Evolutionary conservation across 1,284 basidiomycete genomes (phyloP).

Genomic region (Tremellales sp.): DNA sequence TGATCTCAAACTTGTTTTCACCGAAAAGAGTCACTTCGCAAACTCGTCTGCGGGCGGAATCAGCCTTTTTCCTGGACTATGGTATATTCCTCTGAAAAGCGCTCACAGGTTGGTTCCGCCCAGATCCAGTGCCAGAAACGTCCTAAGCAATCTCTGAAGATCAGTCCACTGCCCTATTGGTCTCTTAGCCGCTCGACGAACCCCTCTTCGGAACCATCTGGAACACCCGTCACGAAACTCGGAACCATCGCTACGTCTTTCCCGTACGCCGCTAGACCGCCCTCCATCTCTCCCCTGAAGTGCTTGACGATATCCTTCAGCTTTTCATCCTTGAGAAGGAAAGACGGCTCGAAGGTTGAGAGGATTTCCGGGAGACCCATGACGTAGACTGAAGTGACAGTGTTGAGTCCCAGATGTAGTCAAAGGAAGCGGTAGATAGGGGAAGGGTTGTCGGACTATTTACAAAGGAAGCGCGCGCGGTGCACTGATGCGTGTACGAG

Average conservation of each 20-base stretch:
- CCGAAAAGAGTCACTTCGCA: conserved; percentile 90
- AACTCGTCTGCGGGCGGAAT: conserved; percentile 62
- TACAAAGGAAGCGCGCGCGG: no score
- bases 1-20: conserved; percentile 78
- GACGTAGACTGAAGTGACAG: not conserved
- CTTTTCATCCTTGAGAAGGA: conserved; percentile 60
- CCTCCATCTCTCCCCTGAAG: conserved; percentile 71
- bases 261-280: conserved; percentile 67
- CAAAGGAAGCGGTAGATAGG: no score
- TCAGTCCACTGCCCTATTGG: conserved; percentile 1
- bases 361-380: conserved; percentile 32
- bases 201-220: conserved; percentile 87
- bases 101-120: conserved; percentile 90
- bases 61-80: no score
- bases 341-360: conserved; percentile 58
- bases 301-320: conserved; percentile 68
- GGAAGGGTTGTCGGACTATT: no score
- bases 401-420: no score
- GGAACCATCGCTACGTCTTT: conserved; percentile 89
- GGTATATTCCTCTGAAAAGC: no score
- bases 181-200: conserved; percentile 52
- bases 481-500: no score
- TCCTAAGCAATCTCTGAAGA: conserved; percentile 53
- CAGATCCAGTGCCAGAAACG: conserved; percentile 88
- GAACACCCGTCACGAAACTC: conserved; percentile 83